Conservation (phyloP, 2,329 filamentous ascomycete genomes). For the Arthrobotrys sinensis region DNA sequence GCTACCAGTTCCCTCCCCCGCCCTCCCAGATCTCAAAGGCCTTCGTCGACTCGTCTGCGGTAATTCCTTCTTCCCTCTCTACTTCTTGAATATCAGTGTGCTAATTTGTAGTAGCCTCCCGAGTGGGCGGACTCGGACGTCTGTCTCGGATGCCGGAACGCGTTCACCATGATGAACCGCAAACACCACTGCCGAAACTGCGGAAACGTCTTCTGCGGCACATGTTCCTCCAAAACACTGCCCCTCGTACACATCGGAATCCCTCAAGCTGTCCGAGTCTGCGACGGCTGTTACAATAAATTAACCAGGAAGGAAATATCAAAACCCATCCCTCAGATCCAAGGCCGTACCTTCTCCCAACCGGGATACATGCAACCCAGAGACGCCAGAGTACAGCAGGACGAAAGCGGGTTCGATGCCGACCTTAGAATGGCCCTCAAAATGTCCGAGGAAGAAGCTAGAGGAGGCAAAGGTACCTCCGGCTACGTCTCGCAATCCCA, state of each 20-base stretch:
- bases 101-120: constrained; percentile 76
- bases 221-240: constrained; percentile 90
- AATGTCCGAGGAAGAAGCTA: constrained; percentile 96
- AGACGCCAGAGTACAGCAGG: constrained; percentile 79
- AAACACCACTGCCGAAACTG: constrained; percentile 99
- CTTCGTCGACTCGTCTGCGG: constrained; percentile 97
- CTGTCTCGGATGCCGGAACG: constrained; percentile 95
- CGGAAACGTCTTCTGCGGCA: constrained; percentile 95
- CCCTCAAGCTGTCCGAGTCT: constrained; percentile 88
- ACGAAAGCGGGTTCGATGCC: constrained; percentile 88
- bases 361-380: constrained; percentile 86
- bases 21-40: constrained; percentile 85
- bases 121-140: constrained; percentile 99
- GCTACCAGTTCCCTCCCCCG: constrained; percentile 89
- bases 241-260: constrained; percentile 95
- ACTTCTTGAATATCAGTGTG: constrained; percentile 13
- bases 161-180: constrained; percentile 97
- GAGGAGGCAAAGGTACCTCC: constrained; percentile 75
- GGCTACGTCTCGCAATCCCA: constrained; percentile 80
- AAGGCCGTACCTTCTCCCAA: constrained; percentile 69
- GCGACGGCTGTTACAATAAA: constrained; percentile 91
- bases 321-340: constrained; percentile 66
- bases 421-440: constrained; percentile 93
- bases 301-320: constrained; percentile 40
- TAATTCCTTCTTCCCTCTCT: constrained; percentile 71